These are phyloP conservation scores for Cucurbita ficifolia DNA, from an alignment of 306 rosid genomes.

Conservation along the genomic window DNA sequence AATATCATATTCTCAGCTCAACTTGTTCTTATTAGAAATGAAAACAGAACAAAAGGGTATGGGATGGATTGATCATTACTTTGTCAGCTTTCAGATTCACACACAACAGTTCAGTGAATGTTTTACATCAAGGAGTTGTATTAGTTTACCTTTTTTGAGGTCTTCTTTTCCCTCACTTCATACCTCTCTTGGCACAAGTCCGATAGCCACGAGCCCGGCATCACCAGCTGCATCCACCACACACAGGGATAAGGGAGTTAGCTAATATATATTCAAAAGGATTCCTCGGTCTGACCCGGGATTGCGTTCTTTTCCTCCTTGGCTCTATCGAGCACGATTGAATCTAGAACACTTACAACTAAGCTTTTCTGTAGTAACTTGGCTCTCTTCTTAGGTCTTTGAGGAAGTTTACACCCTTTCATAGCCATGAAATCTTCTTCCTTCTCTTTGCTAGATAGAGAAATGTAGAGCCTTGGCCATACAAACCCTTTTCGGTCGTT, in stretches of 20 bases:
- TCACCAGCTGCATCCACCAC: constrained; percentile 28
- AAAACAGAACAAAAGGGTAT: neutral
- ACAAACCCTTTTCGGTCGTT: constrained; percentile 17
- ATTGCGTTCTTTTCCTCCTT: neutral
- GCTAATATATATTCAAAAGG: neutral
- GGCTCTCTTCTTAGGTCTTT: constrained; percentile 46
- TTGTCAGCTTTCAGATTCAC: neutral
- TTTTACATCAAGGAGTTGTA: neutral
- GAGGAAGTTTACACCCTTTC: constrained; percentile 56
- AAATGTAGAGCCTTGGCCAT: constrained; percentile 42
- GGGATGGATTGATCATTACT: neutral
- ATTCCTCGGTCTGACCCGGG: neutral
- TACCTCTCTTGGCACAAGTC: constrained; percentile 51
- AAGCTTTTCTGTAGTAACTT: constrained; percentile 35
- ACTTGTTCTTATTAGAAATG: neutral
- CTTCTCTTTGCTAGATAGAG: constrained; percentile 44
- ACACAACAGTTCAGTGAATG: neutral
- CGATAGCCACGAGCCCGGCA: constrained; percentile 49
- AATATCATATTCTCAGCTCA: neutral
- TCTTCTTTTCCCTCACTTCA: constrained; percentile 51
- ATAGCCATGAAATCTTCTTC: constrained; percentile 56
- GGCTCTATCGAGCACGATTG: neutral
- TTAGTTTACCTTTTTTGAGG: constrained; percentile 37
- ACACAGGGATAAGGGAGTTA: neutral
- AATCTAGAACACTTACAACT: constrained; percentile 18